Evolutionary conservation across 768 basidiomycete genomes (phyloP), one percentile per base, ranked within the genome.

Genomic region (Auriscalpium orientale): DNA sequence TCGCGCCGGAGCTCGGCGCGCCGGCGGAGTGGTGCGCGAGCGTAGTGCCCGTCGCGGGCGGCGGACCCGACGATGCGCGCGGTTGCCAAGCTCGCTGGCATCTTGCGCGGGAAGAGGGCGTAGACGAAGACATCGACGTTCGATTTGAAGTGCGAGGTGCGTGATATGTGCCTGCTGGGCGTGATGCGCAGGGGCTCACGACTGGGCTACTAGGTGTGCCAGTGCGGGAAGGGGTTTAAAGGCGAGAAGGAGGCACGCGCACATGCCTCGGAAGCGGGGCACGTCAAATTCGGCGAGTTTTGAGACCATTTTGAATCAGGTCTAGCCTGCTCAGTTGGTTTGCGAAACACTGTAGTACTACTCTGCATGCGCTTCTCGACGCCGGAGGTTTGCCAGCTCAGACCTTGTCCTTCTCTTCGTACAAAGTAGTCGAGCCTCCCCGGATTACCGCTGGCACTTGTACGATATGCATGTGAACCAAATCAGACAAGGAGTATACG

Each of bases 81-180:
- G 8, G 88, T 84, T 4, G 76, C 78, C 66, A 80, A 82, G 66
- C 76, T 98, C 21, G 90, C 90, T 4, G 78, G 74, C 21, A 79
- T 82, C 57, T 70, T 98, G 64, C 79, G 91, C 35, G 76, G 77
- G 35, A 87, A 85, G 73, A 88, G 82, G 63, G 91, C 91, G 22
- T 98, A 79, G 65, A 97, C 95, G 11, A 97, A 98, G 68, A 95
- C 90, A 4, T 70, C 88, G 45, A 95, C 89, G 5, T 98, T 98
- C 67, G 90, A 93, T 70, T 70, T 98, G 46, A 87, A 85, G 64
- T 95, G 92, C 68, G 83, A 93, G 75, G 88, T 88, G 67, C 64
- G 79, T 70, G 7, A 15, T 16, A 28, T 44, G 10, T n/a, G n/a
- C n/a, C n/a, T n/a, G n/a, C n/a, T n/a, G n/a, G n/a, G n/a, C n/a